Conservation (phyloP, 805 yeast genomes). For the Pichia deserticola region DNA sequence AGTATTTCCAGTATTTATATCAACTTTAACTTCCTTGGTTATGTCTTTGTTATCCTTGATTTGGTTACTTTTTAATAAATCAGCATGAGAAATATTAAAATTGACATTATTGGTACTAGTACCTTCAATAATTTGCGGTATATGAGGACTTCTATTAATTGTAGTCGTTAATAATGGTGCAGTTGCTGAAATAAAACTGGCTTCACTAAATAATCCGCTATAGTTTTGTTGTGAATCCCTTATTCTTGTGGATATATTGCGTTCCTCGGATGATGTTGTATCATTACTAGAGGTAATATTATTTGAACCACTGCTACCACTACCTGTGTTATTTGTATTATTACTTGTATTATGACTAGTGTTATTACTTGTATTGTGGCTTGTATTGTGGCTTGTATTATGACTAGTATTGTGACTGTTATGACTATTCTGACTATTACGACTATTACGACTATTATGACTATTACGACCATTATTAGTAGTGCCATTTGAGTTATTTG, state of each 20-base stretch:
- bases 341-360: not conserved
- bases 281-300: not conserved
- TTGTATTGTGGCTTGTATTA: not conserved
- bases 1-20: no score
- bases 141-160: no score
- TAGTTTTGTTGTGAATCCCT: not conserved
- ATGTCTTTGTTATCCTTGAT: no score
- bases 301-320: not conserved
- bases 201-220: constrained; percentile 4
- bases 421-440: no score
- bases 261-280: constrained; percentile 1
- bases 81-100: not conserved
- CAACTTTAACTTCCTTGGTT: no score
- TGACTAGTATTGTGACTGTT: no score
- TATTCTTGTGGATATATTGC: not conserved
- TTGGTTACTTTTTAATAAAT: not conserved
- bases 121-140: no score
- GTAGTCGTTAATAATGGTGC: not conserved
- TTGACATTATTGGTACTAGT: not conserved
- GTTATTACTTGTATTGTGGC: not conserved
- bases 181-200: not conserved
- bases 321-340: not conserved
- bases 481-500: not conserved
- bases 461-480: no score
- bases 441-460: no score